A percentile compares a stretch with the other conserved stretches of the same genome.
These are phyloP conservation scores for Papiliotrema flavescens DNA, from an alignment of 1,284 basidiomycete species.

Conservation along the genomic window DNA sequence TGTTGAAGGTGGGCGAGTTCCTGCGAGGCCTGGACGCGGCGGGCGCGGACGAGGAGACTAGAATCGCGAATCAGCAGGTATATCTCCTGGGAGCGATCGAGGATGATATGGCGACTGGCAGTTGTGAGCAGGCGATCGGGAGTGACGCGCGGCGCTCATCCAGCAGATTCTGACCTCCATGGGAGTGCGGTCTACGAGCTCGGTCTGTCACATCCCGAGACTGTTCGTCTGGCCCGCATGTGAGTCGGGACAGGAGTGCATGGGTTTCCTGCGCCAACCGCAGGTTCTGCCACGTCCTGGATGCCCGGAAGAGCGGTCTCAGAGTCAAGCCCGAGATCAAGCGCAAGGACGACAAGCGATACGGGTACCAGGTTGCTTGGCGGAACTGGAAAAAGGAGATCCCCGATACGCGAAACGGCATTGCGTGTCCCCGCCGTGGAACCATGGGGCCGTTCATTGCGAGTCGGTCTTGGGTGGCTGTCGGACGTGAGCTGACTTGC, in stretches of 20 bases:
- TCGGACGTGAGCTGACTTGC: not conserved
- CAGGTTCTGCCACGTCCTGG: conserved; percentile 38
- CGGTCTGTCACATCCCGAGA: conserved; percentile 25
- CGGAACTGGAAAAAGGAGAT: conserved; percentile 24
- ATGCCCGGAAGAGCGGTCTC: conserved; percentile 39
- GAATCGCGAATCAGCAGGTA: conserved; percentile 21
- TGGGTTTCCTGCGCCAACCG: not conserved
- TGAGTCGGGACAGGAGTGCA: conserved; percentile 3
- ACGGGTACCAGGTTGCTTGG: conserved; percentile 25
- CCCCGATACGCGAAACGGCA: conserved; percentile 1
- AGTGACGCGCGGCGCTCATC: no score
- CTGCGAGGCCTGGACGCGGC: conserved; percentile 11
- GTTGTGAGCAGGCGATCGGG: conserved; percentile 28
- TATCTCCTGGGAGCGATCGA: conserved; percentile 27
- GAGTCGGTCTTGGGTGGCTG: conserved; percentile 6
- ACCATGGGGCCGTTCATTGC: conserved; percentile 26
- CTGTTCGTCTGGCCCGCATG: conserved; percentile 35
- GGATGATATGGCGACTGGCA: conserved; percentile 18
- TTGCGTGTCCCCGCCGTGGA: conserved; percentile 4
- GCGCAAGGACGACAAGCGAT: conserved; percentile 12
- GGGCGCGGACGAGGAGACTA: conserved; percentile 13
- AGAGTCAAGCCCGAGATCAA: conserved; percentile 16
- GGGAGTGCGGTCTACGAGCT: conserved; percentile 32
- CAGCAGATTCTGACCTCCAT: conserved; percentile 35
- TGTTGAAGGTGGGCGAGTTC: conserved; percentile 29